A percentile compares a stretch with the other conserved stretches of the same genome.
These are phyloP conservation scores for Yamadazyma kanchanaburiensis DNA, from an alignment of 1,139 yeast species.

Conservation along the genomic window DNA sequence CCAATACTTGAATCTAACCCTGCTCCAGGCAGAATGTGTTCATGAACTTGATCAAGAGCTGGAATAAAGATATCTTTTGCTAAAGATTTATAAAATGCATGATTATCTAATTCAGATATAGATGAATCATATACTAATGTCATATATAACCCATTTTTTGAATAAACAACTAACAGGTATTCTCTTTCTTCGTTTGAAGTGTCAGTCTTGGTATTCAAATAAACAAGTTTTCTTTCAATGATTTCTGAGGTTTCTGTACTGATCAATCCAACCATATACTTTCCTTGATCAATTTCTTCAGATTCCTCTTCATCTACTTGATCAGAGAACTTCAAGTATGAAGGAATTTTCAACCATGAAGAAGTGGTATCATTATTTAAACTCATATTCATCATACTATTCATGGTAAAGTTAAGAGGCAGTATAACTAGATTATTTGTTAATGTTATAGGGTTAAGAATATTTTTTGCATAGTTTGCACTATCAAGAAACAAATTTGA, in stretches of 20 bases:
- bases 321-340: conserved; percentile 11
- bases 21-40: conserved; percentile 16
- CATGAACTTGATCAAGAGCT: conserved; percentile 19
- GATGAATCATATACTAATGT: conserved; percentile 32
- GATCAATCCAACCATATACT: conserved; percentile 25
- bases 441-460: conserved; percentile 32
- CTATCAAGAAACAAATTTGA: conserved; percentile 9
- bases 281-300: conserved; percentile 16
- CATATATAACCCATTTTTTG: conserved; percentile 20
- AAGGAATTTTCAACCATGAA: conserved; percentile 26
- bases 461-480: conserved; percentile 22
- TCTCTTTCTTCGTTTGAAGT: conserved; percentile 19
- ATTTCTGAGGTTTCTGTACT: conserved; percentile 8
- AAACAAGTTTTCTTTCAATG: conserved; percentile 26
- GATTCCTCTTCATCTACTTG: conserved; percentile 7
- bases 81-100: conserved; percentile 22
- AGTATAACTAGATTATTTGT: conserved; percentile 37
- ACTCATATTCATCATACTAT: conserved; percentile 25
- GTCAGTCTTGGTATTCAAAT: conserved; percentile 17
- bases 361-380: conserved; percentile 1
- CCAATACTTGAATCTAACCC: conserved; percentile 25
- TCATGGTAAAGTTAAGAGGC: conserved; percentile 38
- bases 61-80: conserved; percentile 18
- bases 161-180: conserved; percentile 30
- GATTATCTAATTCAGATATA: conserved; percentile 17